Base-by-base conservation (phyloP, 2,329 filamentous ascomycete species). In the Penicillium corylophilum region DNA sequence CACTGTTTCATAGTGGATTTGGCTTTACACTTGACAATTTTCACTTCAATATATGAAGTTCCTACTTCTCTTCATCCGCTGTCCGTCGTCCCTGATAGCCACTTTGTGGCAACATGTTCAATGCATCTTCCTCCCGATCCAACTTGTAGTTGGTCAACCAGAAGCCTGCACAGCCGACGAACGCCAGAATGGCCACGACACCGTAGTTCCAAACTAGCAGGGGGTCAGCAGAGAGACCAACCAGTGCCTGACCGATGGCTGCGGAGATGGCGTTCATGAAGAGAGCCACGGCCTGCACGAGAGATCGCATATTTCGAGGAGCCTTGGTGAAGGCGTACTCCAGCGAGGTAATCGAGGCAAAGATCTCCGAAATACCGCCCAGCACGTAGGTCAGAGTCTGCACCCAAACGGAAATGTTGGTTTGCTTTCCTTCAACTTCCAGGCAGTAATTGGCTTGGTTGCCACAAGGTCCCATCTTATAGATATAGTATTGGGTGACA, bases 321-420 rank as follows among this genome's bases (percentile, higher is more conserved):
- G 87, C 87, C 72, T 90, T 89, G 68, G 85, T 86, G 75, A 85
- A 91, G 29, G 88, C 88, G 57, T 89, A 90, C 67, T 90, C 88
- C 57, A 88, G 82, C 1, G 84, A 84, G 3, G 82, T 84, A 51
- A 84, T 77, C 10, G 76, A 80, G 2, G 79, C 77, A 56, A 83
- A 78, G 62, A 82, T 83, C 64, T 83, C 81, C 2, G 79, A 81
- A 54, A 83, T 75, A 54, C 77, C 81, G 50, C 81, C 76, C 2
- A 84, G 70, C 8, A 81, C 71, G 63, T 79, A 79, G 5, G 74
- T 70, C 1, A 77, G 64, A 12, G 77, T 66, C 55, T 82, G 79
- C 1, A 77, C 66, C 77, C 80, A 82, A 42, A 90, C 86, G 60
- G 83, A 87, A 76, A 90, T 86, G 28, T 78, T 75, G 1, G 83